These are phyloP conservation scores for Skeletonema menzelii DNA, from an alignment of 108 stramenopile species.

Conservation along the genomic window DNA sequence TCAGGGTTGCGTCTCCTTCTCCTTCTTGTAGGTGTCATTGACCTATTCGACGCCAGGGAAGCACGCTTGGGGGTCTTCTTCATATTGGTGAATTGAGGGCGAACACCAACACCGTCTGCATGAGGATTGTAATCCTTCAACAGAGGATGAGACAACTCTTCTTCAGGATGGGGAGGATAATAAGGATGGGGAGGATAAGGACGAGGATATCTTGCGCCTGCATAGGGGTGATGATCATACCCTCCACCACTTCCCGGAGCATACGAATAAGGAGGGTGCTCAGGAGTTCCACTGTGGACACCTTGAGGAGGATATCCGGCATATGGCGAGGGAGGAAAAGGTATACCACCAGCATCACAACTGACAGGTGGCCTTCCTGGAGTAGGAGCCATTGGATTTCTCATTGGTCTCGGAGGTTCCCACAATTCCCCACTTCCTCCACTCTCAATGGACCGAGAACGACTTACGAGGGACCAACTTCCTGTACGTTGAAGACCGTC, in stretches of 20 bases:
- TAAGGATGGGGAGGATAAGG: not conserved
- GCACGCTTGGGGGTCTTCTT: not conserved
- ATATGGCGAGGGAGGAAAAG: not conserved
- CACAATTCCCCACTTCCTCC: not conserved
- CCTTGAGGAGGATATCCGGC: not conserved
- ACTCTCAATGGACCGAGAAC: conserved; percentile 1
- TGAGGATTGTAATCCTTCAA: conserved; percentile 2
- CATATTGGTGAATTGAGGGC: not conserved
- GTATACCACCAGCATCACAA: not conserved
- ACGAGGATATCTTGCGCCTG: not conserved
- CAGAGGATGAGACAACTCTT: not conserved
- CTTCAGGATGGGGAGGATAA: not conserved
- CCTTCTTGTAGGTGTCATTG: not conserved
- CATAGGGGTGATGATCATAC: not conserved
- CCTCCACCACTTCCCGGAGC: not conserved
- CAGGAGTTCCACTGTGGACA: not conserved
- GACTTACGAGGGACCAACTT: conserved; percentile 3
- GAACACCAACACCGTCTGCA: not conserved
- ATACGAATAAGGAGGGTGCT: not conserved
- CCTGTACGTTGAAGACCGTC: not conserved
- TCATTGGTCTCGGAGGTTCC: not conserved
- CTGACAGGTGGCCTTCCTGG: not conserved
- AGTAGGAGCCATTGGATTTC: not conserved
- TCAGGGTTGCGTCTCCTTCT: conserved; percentile 1
- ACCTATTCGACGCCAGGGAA: not conserved